phyloP scores from a whole-genome alignment of 2,329 filamentous ascomycete species.

The Dactylonectria estremocensis region DNA sequence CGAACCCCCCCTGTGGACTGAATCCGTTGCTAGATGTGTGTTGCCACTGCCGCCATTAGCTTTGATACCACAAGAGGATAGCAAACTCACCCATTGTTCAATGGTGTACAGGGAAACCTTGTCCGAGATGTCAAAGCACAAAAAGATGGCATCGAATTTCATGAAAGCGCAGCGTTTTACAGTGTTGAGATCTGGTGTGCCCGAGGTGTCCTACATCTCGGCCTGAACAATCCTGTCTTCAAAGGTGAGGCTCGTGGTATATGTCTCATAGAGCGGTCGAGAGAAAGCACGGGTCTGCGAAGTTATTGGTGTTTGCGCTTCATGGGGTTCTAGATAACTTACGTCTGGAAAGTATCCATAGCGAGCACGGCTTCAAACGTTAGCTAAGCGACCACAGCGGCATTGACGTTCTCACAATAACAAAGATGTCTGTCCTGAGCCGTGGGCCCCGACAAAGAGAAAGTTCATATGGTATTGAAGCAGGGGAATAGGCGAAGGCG shows the following conservation, averaged over 20 bases:
- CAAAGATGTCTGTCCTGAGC: conserved; percentile 56
- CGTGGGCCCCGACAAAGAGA: conserved; percentile 54
- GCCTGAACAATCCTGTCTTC: conserved; percentile 46
- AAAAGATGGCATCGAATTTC: conserved; percentile 55
- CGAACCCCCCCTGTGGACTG: conserved; percentile 28
- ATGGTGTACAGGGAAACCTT: conserved; percentile 53
- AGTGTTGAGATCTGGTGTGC: conserved; percentile 55
- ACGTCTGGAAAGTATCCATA: conserved; percentile 58
- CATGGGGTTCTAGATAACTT: conserved; percentile 26
- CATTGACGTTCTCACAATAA: conserved; percentile 52
- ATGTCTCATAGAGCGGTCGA: conserved; percentile 55
- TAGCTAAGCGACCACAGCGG: background rate
- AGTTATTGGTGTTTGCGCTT: background rate
- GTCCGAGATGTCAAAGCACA: conserved; percentile 58
- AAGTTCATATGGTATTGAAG: conserved; percentile 52
- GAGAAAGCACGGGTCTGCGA: conserved; percentile 51
- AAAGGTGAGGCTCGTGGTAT: conserved; percentile 48
- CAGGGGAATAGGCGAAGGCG: conserved; percentile 24
- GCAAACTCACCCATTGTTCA: conserved; percentile 54
- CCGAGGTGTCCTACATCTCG: conserved; percentile 60
- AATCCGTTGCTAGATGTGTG: conserved; percentile 50
- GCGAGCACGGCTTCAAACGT: conserved; percentile 51
- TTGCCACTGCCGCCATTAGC: conserved; percentile 48
- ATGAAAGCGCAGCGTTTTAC: conserved; percentile 55
- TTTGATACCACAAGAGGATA: accelerated